Conservation (phyloP, 768 basidiomycete species). For the Boletus barrowsii region DNA sequence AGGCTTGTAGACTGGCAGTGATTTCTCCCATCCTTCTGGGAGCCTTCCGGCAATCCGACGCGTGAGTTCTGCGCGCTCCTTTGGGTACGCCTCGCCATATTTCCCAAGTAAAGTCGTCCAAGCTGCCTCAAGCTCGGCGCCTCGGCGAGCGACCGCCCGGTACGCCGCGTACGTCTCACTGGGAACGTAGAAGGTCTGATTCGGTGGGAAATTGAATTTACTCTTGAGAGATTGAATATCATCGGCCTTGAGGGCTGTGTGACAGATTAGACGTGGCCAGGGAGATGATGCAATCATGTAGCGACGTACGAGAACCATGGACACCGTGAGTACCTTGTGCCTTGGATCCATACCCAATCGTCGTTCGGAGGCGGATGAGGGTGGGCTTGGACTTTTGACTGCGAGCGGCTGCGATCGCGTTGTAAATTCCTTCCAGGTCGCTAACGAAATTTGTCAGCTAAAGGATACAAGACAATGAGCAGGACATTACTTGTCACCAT, state of each 20-base stretch:
- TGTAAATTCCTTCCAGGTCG: constrained; percentile 73
- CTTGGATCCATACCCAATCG: constrained; percentile 92
- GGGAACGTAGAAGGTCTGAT: constrained; percentile 77
- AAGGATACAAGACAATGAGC: background rate
- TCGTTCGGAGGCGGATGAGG: constrained; percentile 81
- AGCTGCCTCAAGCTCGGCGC: constrained; percentile 66
- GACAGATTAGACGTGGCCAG: constrained; percentile 4
- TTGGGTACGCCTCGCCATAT: constrained; percentile 78
- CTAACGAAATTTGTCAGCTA: constrained; percentile 36
- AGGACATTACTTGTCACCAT: constrained; percentile 66
- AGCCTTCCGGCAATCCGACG: constrained; percentile 83
- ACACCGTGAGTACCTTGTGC: constrained; percentile 92
- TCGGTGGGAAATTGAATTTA: constrained; percentile 79
- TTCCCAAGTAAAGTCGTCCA: constrained; percentile 69
- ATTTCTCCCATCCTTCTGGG: constrained; percentile 83
- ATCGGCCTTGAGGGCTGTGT: constrained; percentile 83
- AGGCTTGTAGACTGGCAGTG: constrained; percentile 81
- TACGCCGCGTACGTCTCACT: constrained; percentile 69
- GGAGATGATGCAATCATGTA: background rate
- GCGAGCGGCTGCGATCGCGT: constrained; percentile 76
- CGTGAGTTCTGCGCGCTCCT: constrained; percentile 80
- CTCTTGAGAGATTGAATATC: constrained; percentile 81
- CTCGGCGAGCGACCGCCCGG: constrained; percentile 61
- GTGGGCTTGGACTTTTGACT: constrained; percentile 80
- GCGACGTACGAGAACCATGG: constrained; percentile 81